A percentile compares a stretch with the other conserved stretches of the same genome.
These are phyloP conservation scores for Zygoascus hellenicus DNA, from an alignment of 1,139 yeast genomes.

Conservation along the genomic window DNA sequence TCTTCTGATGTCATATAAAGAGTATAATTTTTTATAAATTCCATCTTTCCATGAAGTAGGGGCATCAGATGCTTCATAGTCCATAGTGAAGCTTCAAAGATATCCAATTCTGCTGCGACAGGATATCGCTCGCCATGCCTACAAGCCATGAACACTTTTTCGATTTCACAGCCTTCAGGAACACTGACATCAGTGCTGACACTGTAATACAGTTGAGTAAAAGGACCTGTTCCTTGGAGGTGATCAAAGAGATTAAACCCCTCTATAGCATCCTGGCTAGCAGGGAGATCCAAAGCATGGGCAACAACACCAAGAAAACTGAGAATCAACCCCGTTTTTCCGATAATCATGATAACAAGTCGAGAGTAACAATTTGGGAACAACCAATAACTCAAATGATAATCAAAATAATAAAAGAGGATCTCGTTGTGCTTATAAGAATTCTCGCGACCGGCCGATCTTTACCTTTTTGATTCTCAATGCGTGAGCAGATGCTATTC, in stretches of 20 bases:
- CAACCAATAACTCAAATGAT: too few species aligned
- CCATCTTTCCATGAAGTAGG: neutral
- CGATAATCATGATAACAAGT: too few species aligned
- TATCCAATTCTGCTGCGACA: neutral
- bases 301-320: neutral
- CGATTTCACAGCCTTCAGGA: neutral
- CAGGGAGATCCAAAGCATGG: neutral
- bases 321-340: too few species aligned
- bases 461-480: too few species aligned
- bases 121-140: slow-evolving; percentile 5
- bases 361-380: too few species aligned
- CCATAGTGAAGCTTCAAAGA: neutral
- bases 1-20: neutral
- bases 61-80: slow-evolving; percentile 1
- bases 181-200: slow-evolving; percentile 1
- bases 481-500: too few species aligned
- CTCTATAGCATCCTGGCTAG: neutral
- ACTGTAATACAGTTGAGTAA: neutral
- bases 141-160: slow-evolving; percentile 3
- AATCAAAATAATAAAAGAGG: too few species aligned
- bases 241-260: slow-evolving; percentile 3
- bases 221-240: slow-evolving; percentile 3
- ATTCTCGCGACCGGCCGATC: too few species aligned
- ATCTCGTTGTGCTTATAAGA: too few species aligned
- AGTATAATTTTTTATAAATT: neutral